phyloP scores from a whole-genome alignment of 1,284 basidiomycete species.

The Marasmius tenuissimus region DNA sequence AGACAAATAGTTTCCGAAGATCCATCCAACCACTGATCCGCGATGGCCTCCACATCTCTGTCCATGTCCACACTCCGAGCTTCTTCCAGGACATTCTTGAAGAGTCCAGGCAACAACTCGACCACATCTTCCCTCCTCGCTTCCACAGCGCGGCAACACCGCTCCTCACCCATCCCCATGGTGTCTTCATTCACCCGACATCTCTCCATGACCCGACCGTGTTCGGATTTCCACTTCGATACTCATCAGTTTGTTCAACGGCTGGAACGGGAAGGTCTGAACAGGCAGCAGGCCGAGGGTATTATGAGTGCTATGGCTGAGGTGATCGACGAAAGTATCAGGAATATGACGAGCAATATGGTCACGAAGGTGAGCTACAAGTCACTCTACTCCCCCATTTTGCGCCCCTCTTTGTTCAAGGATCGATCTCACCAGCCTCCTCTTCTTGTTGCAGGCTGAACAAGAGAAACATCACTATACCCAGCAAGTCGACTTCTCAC shows the following conservation, averaged over 20 bases:
- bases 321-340: conserved; percentile 92
- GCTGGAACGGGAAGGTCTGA: conserved; percentile 84
- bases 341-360: conserved; percentile 92
- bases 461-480: conserved; percentile 97
- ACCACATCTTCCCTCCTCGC: no score
- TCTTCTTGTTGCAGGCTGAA: conserved; percentile 48
- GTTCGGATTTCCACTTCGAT: conserved; percentile 80
- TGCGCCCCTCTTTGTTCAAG: neutral
- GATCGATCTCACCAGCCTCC: neutral
- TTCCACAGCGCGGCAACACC: no score
- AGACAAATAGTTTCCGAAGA: no score
- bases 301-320: conserved; percentile 94
- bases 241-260: conserved; percentile 92
- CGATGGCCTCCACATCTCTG: no score
- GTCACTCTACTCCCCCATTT: neutral
- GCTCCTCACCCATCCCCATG: no score
- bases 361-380: conserved; percentile 64
- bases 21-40: no score
- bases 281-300: conserved; percentile 87
- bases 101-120: no score
- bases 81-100: no score
- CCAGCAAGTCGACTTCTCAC: conserved; percentile 96
- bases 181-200: neutral
- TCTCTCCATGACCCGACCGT: neutral
- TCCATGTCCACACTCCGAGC: no score